phyloP scores from a whole-genome alignment of 192 early-diverging fungal species.

The Ambispora gerdemannii region DNA sequence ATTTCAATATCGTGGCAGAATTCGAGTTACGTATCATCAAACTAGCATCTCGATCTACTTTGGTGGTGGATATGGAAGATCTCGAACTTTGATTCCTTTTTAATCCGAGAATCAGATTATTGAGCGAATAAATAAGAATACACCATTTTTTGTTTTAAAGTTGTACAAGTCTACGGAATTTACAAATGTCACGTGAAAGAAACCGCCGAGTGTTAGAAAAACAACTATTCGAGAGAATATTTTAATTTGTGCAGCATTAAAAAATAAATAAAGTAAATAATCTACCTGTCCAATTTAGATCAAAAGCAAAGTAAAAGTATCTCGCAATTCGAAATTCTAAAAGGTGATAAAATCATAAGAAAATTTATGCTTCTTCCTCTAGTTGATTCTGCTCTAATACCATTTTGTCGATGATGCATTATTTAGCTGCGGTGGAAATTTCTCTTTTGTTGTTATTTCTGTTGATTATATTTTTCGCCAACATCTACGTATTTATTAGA shows the following conservation, averaged over 20 bases:
- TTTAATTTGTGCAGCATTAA: no score
- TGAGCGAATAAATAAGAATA: conserved; percentile 84
- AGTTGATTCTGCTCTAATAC: no score
- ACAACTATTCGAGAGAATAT: background rate
- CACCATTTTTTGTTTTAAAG: conserved; percentile 79
- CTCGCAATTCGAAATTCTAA: conserved; percentile 76
- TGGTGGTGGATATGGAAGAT: conserved; percentile 70
- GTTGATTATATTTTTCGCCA: no score
- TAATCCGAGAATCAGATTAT: conserved; percentile 81
- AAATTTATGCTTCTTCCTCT: conserved; percentile 70
- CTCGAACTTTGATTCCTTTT: conserved; percentile 78
- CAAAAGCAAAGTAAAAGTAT: conserved; percentile 66
- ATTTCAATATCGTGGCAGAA: conserved; percentile 44
- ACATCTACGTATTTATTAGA: no score
- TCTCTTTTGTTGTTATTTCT: no score
- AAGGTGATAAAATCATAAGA: conserved; percentile 70
- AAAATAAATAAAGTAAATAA: background rate
- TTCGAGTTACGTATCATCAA: conserved; percentile 50
- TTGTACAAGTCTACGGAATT: conserved; percentile 84
- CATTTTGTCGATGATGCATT: no score
- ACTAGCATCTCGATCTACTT: conserved; percentile 72
- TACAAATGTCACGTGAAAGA: conserved; percentile 73
- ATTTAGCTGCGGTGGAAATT: no score
- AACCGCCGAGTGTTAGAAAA: conserved; percentile 71
- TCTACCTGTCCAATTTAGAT: conserved; percentile 66